Percentiles rank a stretch among this genome's conserved stretches.
phyloP scores from a whole-genome alignment of 768 basidiomycete species.

The Tulasnella sp. region DNA sequence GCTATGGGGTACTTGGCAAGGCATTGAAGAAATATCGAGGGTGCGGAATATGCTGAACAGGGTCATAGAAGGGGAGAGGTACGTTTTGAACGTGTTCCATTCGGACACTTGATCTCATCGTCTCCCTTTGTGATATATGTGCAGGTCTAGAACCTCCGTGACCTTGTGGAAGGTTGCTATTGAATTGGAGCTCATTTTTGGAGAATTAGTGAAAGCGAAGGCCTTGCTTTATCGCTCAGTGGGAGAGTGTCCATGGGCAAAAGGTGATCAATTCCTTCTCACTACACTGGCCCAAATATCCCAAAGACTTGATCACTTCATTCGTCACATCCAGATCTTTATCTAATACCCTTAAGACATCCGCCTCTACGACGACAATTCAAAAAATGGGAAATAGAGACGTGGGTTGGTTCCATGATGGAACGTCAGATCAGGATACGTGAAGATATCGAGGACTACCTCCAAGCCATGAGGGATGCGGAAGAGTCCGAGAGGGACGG shows the following conservation, averaged over 20 bases:
- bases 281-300: not conserved
- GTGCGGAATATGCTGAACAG: constrained; percentile 7
- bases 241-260: constrained; percentile 17
- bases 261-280: constrained; percentile 1
- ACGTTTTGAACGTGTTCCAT: not conserved
- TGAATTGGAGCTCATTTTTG: constrained; percentile 9
- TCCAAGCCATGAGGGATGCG: not conserved
- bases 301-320: not conserved
- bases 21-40: constrained; percentile 12
- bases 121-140: not conserved
- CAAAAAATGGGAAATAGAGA: constrained; percentile 5
- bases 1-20: constrained; percentile 16
- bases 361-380: constrained; percentile 1
- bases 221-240: constrained; percentile 12
- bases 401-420: constrained; percentile 9
- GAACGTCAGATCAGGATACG: constrained; percentile 13
- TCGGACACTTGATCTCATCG: not conserved
- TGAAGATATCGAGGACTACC: constrained; percentile 11
- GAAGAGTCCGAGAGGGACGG: not conserved
- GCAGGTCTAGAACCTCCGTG: not conserved
- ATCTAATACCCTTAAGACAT: constrained; percentile 14
- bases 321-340: constrained; percentile 1
- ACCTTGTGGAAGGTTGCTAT: constrained; percentile 12
- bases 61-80: constrained; percentile 7
- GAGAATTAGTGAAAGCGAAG: constrained; percentile 1